phyloP scores from a whole-genome alignment of 2,329 filamentous ascomycete species.

The Ophiostoma angusticollis region DNA sequence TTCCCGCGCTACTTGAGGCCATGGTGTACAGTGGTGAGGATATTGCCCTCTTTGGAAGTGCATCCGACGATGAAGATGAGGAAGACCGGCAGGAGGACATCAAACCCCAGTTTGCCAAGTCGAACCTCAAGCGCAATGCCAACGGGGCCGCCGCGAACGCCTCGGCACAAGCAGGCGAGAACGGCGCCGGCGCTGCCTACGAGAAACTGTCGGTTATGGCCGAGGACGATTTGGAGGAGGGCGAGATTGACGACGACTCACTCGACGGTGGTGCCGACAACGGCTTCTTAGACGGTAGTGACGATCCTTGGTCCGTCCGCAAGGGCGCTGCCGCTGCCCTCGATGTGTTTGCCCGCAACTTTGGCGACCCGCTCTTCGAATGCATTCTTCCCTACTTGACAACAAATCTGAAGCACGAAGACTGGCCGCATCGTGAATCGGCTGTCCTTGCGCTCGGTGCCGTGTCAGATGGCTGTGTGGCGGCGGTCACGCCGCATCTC shows the following conservation, averaged over 20 bases:
- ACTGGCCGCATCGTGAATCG: conserved; percentile 89
- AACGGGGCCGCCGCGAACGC: conserved; percentile 34
- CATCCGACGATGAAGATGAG: conserved; percentile 78
- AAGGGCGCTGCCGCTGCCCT: conserved; percentile 95
- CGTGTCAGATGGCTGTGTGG: conserved; percentile 88
- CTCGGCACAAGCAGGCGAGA: conserved; percentile 38
- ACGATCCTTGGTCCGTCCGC: conserved; percentile 87
- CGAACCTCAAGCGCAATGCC: conserved; percentile 42
- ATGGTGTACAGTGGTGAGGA: conserved; percentile 98
- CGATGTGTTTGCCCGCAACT: conserved; percentile 86
- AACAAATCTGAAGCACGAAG: conserved; percentile 71
- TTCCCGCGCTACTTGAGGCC: conserved; percentile 80
- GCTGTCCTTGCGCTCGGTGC: conserved; percentile 89
- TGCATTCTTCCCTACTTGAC: conserved; percentile 87
- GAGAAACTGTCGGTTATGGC: conserved; percentile 47
- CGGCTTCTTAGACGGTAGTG: conserved; percentile 67
- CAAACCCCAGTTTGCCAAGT: conserved; percentile 80
- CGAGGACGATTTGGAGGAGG: conserved; percentile 20
- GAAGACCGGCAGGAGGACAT: conserved; percentile 87
- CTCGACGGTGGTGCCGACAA: conserved; percentile 69
- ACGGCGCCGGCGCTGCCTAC: conserved; percentile 31
- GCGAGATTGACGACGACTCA: conserved; percentile 45
- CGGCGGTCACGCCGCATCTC: conserved; percentile 78
- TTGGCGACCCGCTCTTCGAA: conserved; percentile 76
- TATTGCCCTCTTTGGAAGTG: conserved; percentile 69